Percentiles rank a stretch among this genome's conserved stretches.
phyloP scores from a whole-genome alignment of 1,284 basidiomycete genomes.

The Ustilago cynodontis region DNA sequence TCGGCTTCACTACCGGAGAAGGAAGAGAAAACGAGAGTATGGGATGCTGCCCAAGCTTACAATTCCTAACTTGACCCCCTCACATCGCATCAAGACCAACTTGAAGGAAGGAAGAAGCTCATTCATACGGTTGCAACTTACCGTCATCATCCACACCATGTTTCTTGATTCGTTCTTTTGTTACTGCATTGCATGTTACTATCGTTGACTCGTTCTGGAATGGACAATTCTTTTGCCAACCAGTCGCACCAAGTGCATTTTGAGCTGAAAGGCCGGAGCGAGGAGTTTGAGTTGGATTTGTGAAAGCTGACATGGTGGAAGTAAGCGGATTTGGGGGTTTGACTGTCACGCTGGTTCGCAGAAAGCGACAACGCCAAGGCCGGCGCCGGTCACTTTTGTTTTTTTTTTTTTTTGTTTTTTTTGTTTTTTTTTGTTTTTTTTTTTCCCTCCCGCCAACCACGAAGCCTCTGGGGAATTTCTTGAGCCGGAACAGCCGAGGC shows the following conservation, averaged over 20 bases:
- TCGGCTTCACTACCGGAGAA: not conserved
- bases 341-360: no score
- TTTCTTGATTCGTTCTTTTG: no score
- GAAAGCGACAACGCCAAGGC: no score
- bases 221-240: slow-evolving; percentile 5
- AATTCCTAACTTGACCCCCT: slow-evolving; percentile 6
- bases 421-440: no score
- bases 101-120: not conserved
- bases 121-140: not conserved
- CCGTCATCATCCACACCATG: no score
- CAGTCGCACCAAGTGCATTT: no score
- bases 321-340: not conserved
- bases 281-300: no score
- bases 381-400: not conserved
- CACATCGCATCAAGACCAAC: not conserved
- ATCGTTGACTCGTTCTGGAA: not conserved
- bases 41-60: slow-evolving; percentile 52
- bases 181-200: slow-evolving; percentile 1
- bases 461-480: no score
- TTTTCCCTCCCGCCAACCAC: no score
- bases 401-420: not conserved
- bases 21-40: slow-evolving; percentile 10
- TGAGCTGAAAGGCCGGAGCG: no score
- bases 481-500: no score
- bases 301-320: not conserved